Conservation (phyloP, 306 rosid genomes). For the Adenanthera pavonina region DNA sequence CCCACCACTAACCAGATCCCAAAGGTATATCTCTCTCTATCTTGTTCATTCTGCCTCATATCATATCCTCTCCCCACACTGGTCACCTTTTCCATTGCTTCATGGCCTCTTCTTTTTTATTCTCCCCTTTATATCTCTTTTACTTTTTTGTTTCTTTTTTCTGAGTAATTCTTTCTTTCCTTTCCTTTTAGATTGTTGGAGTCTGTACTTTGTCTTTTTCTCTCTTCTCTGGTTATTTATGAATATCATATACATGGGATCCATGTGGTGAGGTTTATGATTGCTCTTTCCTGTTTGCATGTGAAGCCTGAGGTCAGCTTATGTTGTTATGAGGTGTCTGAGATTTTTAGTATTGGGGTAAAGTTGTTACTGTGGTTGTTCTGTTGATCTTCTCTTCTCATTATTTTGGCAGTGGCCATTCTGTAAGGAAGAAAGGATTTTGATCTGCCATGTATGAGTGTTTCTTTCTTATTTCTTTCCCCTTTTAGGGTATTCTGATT, state of each 20-base stretch:
- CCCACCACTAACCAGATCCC: conserved; percentile 56
- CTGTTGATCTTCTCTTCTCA: conserved; percentile 38
- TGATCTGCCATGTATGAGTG: conserved; percentile 20
- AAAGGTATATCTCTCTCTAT: conserved; percentile 48
- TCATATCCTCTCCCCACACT: conserved; percentile 32
- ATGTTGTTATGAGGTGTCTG: conserved; percentile 32
- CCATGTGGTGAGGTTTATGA: conserved; percentile 41
- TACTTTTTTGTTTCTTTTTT: neutral
- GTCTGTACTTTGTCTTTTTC: conserved; percentile 2
- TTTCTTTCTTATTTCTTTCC: neutral
- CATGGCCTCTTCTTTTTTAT: conserved; percentile 20
- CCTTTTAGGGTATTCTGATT: neutral
- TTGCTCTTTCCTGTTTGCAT: conserved; percentile 55
- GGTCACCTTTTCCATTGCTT: conserved; percentile 37
- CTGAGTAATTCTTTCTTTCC: neutral
- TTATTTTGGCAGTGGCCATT: conserved; percentile 22
- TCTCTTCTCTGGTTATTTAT: conserved; percentile 26
- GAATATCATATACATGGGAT: conserved; percentile 38
- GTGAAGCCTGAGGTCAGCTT: conserved; percentile 58
- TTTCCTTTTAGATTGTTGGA: neutral
- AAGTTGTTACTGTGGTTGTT: conserved; percentile 35
- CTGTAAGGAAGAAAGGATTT: conserved; percentile 7
- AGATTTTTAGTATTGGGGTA: conserved; percentile 39
- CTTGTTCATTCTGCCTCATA: conserved; percentile 30
- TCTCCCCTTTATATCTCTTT: conserved; percentile 19